A percentile compares a stretch with the other conserved stretches of the same genome.
Conservation (phyloP, 2,329 filamentous ascomycete species). For the Knufia fluminis region DNA sequence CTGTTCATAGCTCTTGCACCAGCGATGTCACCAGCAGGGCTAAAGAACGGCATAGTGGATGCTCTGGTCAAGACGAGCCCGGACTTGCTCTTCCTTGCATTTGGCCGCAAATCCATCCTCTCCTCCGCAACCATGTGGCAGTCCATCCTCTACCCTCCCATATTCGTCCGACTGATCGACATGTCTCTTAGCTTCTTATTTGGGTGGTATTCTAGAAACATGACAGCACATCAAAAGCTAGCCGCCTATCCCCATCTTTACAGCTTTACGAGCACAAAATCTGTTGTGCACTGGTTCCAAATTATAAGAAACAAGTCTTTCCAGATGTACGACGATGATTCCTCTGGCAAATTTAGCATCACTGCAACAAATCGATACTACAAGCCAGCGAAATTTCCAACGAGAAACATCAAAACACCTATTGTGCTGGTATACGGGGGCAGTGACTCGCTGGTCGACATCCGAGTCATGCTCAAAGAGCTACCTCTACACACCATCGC, state of each 20-base stretch:
- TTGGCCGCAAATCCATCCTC: constrained; percentile 82
- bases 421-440: constrained; percentile 91
- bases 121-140: constrained; percentile 97
- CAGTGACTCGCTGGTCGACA: constrained; percentile 87
- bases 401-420: constrained; percentile 91
- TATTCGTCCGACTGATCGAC: constrained; percentile 85
- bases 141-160: constrained; percentile 83
- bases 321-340: constrained; percentile 97
- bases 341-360: constrained; percentile 65
- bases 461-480: constrained; percentile 82
- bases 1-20: constrained; percentile 94
- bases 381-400: constrained; percentile 93
- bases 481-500: constrained; percentile 76
- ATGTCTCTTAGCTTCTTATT: constrained; percentile 73
- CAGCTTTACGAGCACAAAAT: constrained; percentile 93
- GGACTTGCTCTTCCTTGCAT: constrained; percentile 82
- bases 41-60: constrained; percentile 84
- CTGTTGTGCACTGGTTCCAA: constrained; percentile 98
- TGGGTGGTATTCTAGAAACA: constrained; percentile 79
- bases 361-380: constrained; percentile 72
- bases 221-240: constrained; percentile 76
- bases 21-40: constrained; percentile 87
- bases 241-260: constrained; percentile 94
- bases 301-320: constrained; percentile 95
- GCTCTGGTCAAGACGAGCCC: constrained; percentile 89